These are phyloP conservation scores for Lippia alba DNA, from an alignment of 305 asterid species.

Conservation along the genomic window DNA sequence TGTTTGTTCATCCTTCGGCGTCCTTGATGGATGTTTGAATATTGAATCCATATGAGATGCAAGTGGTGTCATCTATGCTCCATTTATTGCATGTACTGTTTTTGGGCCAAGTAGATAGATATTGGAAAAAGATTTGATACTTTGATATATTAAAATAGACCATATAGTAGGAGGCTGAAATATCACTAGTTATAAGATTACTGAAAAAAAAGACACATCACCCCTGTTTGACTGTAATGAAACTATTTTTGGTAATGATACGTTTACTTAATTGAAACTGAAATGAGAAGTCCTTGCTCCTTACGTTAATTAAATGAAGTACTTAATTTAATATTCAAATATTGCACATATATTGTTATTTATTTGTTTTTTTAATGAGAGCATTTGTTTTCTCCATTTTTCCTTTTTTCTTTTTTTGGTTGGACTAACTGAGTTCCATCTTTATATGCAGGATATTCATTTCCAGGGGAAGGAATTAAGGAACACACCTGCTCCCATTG, in stretches of 20 bases:
- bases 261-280: too few relatives aligned
- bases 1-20: neutral
- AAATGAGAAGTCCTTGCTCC: too few relatives aligned
- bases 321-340: neutral
- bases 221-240: too few relatives aligned
- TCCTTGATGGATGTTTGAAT: neutral
- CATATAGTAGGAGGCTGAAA: neutral
- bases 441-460: constrained; percentile 69
- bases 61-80: neutral
- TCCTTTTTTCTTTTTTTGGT: too few relatives aligned
- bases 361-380: neutral
- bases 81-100: neutral
- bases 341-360: neutral
- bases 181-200: neutral
- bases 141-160: neutral
- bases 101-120: neutral
- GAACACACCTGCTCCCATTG: constrained; percentile 74
- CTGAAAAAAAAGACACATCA: neutral
- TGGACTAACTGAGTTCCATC: neutral
- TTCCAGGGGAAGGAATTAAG: constrained; percentile 76
- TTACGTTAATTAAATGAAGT: too few relatives aligned
- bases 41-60: neutral
- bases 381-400: too few relatives aligned
- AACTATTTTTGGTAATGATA: too few relatives aligned
- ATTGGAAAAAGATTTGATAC: neutral